Conservation (phyloP, 106 monocot genomes). For the Dioscorea alata region DNA sequence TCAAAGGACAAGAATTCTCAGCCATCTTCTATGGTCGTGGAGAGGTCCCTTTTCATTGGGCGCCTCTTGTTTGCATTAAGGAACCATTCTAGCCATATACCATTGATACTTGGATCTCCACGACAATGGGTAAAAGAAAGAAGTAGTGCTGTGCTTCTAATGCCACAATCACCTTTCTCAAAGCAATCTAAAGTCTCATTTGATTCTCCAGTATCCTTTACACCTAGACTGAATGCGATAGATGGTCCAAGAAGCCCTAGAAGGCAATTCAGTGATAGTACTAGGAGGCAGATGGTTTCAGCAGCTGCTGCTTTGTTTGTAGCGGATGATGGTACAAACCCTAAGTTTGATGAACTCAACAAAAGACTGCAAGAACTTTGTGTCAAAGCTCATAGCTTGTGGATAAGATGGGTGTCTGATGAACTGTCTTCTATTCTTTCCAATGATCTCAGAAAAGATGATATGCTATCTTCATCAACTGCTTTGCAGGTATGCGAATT, state of each 20-base stretch:
- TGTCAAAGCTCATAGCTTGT: conserved; percentile 77
- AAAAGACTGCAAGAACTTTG: conserved; percentile 60
- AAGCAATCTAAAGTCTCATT: conserved; percentile 30
- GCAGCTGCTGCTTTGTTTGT: conserved; percentile 73
- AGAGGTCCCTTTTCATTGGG: conserved; percentile 83
- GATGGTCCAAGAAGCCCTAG: conserved; percentile 33
- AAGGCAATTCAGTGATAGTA: conserved; percentile 13
- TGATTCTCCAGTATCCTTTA: conserved; percentile 40
- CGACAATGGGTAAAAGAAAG: conserved; percentile 81
- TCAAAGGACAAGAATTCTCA: conserved; percentile 18
- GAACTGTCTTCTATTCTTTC: conserved; percentile 66
- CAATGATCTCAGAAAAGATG: conserved; percentile 62
- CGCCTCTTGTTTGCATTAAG: conserved; percentile 75
- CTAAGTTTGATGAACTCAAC: conserved; percentile 67
- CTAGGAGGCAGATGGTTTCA: conserved; percentile 75
- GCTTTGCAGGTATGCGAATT: conserved; percentile 45
- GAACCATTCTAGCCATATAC: conserved; percentile 75
- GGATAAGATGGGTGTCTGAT: conserved; percentile 82
- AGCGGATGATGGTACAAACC: conserved; percentile 54
- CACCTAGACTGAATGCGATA: conserved; percentile 45
- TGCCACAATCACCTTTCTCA: conserved; percentile 20
- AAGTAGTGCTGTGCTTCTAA: conserved; percentile 22
- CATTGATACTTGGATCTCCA: conserved; percentile 92
- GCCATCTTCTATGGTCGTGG: conserved; percentile 58
- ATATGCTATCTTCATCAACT: conserved; percentile 51